These are phyloP conservation scores for Macadamia integrifolia DNA, from an alignment of 164 flowering plant species.

Conservation along the genomic window DNA sequence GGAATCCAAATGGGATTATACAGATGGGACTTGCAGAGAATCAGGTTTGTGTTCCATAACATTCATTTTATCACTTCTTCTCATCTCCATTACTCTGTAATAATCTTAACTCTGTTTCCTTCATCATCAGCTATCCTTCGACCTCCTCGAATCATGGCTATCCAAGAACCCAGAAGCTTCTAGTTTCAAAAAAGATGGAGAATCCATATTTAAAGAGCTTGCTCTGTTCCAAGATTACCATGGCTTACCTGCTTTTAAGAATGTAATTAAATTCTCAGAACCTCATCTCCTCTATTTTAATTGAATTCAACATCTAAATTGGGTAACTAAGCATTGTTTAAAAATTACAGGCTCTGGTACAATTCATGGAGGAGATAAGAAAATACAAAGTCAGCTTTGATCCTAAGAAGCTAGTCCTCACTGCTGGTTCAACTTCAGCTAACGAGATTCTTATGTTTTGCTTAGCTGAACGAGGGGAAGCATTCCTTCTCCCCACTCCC, in stretches of 20 bases:
- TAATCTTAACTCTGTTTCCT: background rate
- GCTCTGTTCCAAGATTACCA: slow-evolving; percentile 68
- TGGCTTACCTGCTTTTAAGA: slow-evolving; percentile 61
- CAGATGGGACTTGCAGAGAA: slow-evolving; percentile 92
- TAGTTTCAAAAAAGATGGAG: slow-evolving; percentile 43
- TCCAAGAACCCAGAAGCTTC: slow-evolving; percentile 54
- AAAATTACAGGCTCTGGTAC: slow-evolving; percentile 51
- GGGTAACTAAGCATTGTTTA: background rate
- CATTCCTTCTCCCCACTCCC: slow-evolving; percentile 84
- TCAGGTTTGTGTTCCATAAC: slow-evolving; percentile 32
- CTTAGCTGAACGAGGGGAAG: slow-evolving; percentile 77
- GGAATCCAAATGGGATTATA: slow-evolving; percentile 59
- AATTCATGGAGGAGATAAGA: slow-evolving; percentile 69
- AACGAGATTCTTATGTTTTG: slow-evolving; percentile 86
- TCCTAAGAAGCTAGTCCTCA: slow-evolving; percentile 60
- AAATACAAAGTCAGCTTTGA: slow-evolving; percentile 65
- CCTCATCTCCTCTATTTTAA: background rate
- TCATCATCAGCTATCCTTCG: slow-evolving; percentile 50
- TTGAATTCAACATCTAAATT: background rate
- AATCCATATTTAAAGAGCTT: slow-evolving; percentile 60
- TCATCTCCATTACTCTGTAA: background rate
- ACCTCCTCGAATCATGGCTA: slow-evolving; percentile 63
- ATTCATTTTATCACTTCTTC: background rate
- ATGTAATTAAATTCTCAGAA: slow-evolving; percentile 23
- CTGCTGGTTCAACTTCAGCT: slow-evolving; percentile 89